A percentile compares a stretch with the other conserved stretches of the same genome.
These are phyloP conservation scores for Corylus avellana DNA, from an alignment of 306 rosid genomes.

Conservation along the genomic window DNA sequence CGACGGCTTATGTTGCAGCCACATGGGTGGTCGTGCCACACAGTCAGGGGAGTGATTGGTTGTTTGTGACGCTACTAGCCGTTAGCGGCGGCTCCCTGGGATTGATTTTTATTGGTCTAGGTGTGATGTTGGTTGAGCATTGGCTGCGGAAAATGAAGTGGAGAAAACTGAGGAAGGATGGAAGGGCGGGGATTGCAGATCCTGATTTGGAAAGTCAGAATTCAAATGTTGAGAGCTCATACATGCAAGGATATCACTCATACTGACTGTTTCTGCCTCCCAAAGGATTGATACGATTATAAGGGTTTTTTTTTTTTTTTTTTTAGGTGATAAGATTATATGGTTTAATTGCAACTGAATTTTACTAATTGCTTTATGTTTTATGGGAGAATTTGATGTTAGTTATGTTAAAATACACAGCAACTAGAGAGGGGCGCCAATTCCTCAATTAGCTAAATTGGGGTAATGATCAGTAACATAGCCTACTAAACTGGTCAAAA, in stretches of 20 bases:
- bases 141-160: slow-evolving; percentile 58
- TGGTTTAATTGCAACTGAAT: too few species aligned
- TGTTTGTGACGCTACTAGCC: slow-evolving; percentile 43
- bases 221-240: slow-evolving; percentile 67
- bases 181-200: slow-evolving; percentile 30
- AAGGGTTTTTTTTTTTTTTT: too few species aligned
- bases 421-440: too few species aligned
- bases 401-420: too few species aligned
- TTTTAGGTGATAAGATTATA: too few species aligned
- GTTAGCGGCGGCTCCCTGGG: slow-evolving; percentile 53
- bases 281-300: too few species aligned
- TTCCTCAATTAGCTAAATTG: too few species aligned
- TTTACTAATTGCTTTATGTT: too few species aligned
- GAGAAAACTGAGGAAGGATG: slow-evolving; percentile 45
- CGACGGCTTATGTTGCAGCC: slow-evolving; percentile 56
- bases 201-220: slow-evolving; percentile 48
- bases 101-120: slow-evolving; percentile 47
- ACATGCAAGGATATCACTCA: slow-evolving; percentile 59
- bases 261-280: slow-evolving; percentile 29
- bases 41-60: slow-evolving; percentile 29
- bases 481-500: too few species aligned
- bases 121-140: slow-evolving; percentile 50
- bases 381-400: too few species aligned
- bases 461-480: too few species aligned
- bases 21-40: slow-evolving; percentile 66